phyloP scores from a whole-genome alignment of 352 stramenopile species.

The Phytophthora melonis region DNA sequence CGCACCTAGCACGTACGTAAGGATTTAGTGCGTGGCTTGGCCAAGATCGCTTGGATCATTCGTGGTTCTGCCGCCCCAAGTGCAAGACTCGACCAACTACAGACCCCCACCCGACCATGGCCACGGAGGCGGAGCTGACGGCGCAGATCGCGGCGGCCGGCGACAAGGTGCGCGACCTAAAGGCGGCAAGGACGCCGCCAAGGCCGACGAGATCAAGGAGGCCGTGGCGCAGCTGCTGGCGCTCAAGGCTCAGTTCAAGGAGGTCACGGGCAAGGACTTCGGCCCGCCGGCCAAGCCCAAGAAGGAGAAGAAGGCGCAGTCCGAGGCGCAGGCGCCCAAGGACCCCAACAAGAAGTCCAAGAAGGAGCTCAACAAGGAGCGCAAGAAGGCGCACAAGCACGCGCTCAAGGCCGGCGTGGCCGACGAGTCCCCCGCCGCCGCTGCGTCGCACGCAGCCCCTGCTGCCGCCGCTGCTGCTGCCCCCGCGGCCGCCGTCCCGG shows the following conservation, averaged over 20 bases:
- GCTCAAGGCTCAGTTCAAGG: constrained; percentile 85
- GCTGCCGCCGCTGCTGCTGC: constrained; percentile 9
- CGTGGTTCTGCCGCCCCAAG: constrained; percentile 39
- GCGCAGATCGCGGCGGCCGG: constrained; percentile 72
- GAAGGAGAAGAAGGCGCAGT: constrained; percentile 64
- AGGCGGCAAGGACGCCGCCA: constrained; percentile 62
- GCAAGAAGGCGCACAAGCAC: constrained; percentile 86
- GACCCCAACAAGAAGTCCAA: constrained; percentile 83
- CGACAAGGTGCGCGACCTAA: constrained; percentile 77
- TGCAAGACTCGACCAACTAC: constrained; percentile 13
- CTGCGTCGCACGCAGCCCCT: constrained; percentile 18
- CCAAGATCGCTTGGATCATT: constrained; percentile 39
- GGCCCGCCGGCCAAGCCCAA: constrained; percentile 71
- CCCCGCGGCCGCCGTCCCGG: constrained; percentile 8
- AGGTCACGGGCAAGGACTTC: constrained; percentile 76
- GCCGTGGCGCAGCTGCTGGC: constrained; percentile 68
- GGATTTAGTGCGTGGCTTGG: too few relatives aligned
- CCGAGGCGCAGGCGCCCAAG: constrained; percentile 28
- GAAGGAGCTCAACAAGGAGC: constrained; percentile 91
- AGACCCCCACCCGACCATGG: constrained; percentile 26
- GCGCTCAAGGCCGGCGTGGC: constrained; percentile 66
- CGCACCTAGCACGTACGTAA: too few relatives aligned
- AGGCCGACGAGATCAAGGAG: constrained; percentile 59
- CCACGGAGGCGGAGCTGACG: constrained; percentile 65
- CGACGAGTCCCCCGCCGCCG: constrained; percentile 21